Evolutionary conservation across 306 rosid species (phyloP).

Genomic region (Bauhinia variegata): DNA sequence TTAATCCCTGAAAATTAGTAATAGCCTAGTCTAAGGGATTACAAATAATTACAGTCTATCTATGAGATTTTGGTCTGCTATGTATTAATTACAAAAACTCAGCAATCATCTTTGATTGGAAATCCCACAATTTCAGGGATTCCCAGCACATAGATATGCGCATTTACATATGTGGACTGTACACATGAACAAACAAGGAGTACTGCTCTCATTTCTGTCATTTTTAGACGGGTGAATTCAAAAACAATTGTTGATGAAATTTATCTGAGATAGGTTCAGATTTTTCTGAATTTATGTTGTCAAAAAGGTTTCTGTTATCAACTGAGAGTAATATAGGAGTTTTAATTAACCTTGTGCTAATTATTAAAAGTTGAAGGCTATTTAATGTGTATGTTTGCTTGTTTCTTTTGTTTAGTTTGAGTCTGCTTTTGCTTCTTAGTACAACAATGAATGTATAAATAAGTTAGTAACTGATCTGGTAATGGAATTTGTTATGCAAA

Average conservation of each 20-base stretch:
- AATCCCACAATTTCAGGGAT: too few species aligned
- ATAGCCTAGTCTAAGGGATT: too few species aligned
- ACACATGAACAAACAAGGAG: too few species aligned
- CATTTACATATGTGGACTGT: constrained; percentile 11
- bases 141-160: too few species aligned
- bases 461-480: constrained; percentile 2
- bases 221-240: neutral
- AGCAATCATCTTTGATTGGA: too few species aligned
- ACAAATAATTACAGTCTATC: too few species aligned
- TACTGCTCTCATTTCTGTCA: neutral
- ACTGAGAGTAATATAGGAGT: neutral
- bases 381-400: neutral
- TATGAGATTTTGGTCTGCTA: too few species aligned
- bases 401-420: neutral
- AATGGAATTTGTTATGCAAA: neutral
- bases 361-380: constrained; percentile 6
- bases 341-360: neutral
- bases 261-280: constrained; percentile 12
- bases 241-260: neutral
- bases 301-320: constrained; percentile 4
- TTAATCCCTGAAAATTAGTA: too few species aligned
- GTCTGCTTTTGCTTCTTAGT: constrained; percentile 15
- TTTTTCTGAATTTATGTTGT: constrained; percentile 7
- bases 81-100: too few species aligned
- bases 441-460: constrained; percentile 12